phyloP scores from a whole-genome alignment of 2,329 filamentous ascomycete genomes.

The Sporothrix dimorphospora region DNA sequence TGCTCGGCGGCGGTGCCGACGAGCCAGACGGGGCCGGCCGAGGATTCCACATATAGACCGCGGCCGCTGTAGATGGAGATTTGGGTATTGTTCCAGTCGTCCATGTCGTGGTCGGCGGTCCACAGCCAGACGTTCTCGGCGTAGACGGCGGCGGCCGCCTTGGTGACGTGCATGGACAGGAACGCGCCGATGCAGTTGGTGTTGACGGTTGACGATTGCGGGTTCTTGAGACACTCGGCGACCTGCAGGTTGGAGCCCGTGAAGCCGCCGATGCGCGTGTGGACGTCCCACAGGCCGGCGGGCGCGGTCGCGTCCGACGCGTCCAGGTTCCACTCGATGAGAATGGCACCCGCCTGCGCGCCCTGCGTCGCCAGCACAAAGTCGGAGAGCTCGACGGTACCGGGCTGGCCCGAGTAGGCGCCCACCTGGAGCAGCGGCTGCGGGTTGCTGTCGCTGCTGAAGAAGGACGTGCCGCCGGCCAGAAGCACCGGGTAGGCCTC shows the following conservation, averaged over 20 bases:
- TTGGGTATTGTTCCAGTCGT: constrained; percentile 26
- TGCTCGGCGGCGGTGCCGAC: constrained; percentile 69
- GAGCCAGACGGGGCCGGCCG: constrained; percentile 52
- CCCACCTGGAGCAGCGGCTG: constrained; percentile 66
- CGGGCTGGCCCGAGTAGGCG: constrained; percentile 59
- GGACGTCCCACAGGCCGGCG: constrained; percentile 52
- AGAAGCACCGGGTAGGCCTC: constrained; percentile 48
- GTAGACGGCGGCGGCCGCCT: constrained; percentile 48
- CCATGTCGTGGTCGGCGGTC: constrained; percentile 62
- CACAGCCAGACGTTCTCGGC: constrained; percentile 63
- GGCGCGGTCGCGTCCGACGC: constrained; percentile 51
- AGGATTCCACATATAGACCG: constrained; percentile 42
- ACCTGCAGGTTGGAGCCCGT: constrained; percentile 67
- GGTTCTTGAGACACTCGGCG: constrained; percentile 58
- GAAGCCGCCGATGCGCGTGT: constrained; percentile 74
- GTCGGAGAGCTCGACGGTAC: constrained; percentile 70
- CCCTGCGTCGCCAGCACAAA: constrained; percentile 72
- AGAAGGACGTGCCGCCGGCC: constrained; percentile 51
- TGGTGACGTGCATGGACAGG: constrained; percentile 51
- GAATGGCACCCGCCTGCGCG: constrained; percentile 65
- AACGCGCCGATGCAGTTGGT: constrained; percentile 63
- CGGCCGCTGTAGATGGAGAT: constrained; percentile 25
- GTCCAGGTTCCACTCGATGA: constrained; percentile 72
- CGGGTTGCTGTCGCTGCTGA: constrained; percentile 62
- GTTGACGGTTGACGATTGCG: constrained; percentile 49